Conservation (phyloP, 768 basidiomycete genomes). For the Russula olivacea region DNA sequence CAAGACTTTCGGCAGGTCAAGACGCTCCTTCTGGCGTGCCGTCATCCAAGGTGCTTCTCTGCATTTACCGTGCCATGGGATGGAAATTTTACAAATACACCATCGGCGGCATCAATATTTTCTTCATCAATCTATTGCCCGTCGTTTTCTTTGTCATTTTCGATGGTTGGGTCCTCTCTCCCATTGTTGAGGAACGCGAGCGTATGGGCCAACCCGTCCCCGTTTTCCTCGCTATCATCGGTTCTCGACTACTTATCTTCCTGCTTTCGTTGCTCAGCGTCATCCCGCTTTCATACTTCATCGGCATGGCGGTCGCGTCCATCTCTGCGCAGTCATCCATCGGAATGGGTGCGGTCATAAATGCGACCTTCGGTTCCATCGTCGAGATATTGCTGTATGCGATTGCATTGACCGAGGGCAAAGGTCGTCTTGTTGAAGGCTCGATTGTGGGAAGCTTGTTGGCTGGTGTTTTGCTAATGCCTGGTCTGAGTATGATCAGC, state of each 20-base stretch:
- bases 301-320: conserved; percentile 98
- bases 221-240: conserved; percentile 58
- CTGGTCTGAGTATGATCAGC: conserved; percentile 91
- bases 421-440: conserved; percentile 93
- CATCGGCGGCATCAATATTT: conserved; percentile 94
- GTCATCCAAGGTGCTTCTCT: conserved; percentile 83
- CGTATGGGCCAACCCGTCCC: conserved; percentile 52
- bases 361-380: conserved; percentile 97
- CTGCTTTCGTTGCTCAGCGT: conserved; percentile 79
- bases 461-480: conserved; percentile 95
- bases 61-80: conserved; percentile 89
- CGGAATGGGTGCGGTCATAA: conserved; percentile 99
- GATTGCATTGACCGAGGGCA: conserved; percentile 84
- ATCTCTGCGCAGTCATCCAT: conserved; percentile 98
- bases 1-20: conserved; percentile 80
- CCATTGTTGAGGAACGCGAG: conserved; percentile 57
- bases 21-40: conserved; percentile 79
- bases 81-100: conserved; percentile 98
- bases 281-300: conserved; percentile 97
- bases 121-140: conserved; percentile 92
- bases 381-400: conserved; percentile 93
- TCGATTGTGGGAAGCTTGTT: conserved; percentile 93
- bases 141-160: conserved; percentile 95
- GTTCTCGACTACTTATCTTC: conserved; percentile 77
- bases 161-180: conserved; percentile 79